Evolutionary conservation across 2,329 filamentous ascomycete genomes (phyloP), one percentile per base, ranked within the genome.

Genomic region (Apiospora sp.): DNA sequence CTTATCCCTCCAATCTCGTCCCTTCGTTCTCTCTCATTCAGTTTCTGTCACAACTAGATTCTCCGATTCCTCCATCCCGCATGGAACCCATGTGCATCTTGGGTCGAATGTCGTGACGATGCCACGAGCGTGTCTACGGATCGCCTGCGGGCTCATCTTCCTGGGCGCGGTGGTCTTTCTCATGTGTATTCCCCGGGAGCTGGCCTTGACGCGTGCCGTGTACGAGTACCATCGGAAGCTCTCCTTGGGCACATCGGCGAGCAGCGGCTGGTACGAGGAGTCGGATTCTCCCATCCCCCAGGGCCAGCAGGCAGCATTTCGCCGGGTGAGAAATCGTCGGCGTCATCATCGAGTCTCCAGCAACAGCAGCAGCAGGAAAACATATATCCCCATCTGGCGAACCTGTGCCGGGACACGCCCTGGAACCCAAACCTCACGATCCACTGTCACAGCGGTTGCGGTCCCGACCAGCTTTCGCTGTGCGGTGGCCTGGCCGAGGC

Each of bases 381-480:
- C 30, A 12, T 3, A 13, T 22, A 14, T 0, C 16, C 19, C 30
- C 58, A 64, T 24, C 30, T 64, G 10, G 34, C 34, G 19, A n/a
- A 10, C 1, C 82, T 74, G 24, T 73, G 73, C 43, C 19, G n/a
- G 3, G 14, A 58, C 12, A 71, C 81, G 10, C 30, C 37, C 0
- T 74, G 73, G 73, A 72, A 24, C 41, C 27, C 34, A 4, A 67
- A 67, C 27, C 44, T 74, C 12, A 72, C 51, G 46, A 41, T 73
- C 19, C 61, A 73, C 41, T 73, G 73, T 46, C 73, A 74, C 69
- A 61, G 44, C n/a, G 13, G 34, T 13, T 74, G 71, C 46, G 73
- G 73, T 3, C 22, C 46, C 22, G 51, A 72, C 22, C 69, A 71
- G 34, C 24, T 37, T 27, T 71, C 69, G 22, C 58, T 71, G 43